Conservation (phyloP, 202 grass and related monocot genomes). For the Setaria italica region DNA sequence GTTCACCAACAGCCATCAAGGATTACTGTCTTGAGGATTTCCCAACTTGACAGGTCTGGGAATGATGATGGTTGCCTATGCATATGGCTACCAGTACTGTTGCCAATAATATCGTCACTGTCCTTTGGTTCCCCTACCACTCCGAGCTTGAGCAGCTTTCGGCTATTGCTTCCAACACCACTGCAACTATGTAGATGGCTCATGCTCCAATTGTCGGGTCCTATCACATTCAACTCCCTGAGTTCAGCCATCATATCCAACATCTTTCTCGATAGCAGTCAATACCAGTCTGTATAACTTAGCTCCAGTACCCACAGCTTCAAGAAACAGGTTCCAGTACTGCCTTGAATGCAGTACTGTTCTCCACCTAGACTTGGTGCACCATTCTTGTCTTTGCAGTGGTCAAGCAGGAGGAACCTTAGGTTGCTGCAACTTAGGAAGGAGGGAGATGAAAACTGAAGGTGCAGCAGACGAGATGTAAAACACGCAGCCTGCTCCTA, state of each 20-base stretch:
- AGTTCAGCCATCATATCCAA: conserved; percentile 3
- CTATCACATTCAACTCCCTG: conserved; percentile 29
- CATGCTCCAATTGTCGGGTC: neutral
- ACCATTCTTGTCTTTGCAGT: neutral
- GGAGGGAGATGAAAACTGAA: conserved; percentile 33
- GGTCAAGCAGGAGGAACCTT: conserved; percentile 21
- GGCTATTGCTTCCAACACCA: rapidly evolving
- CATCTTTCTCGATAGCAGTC: neutral
- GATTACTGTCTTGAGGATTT: neutral
- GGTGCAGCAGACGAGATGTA: neutral
- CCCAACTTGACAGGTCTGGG: neutral
- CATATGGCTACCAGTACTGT: neutral
- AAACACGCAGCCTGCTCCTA: neutral
- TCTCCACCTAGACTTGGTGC: neutral
- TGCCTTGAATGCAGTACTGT: rapidly evolving
- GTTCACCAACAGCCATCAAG: neutral
- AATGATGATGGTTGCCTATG: neutral
- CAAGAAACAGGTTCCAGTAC: neutral
- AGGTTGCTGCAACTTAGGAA: neutral
- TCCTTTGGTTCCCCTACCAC: neutral
- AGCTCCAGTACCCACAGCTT: conserved; percentile 29
- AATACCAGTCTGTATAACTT: neutral
- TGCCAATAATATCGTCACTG: neutral
- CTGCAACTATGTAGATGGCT: neutral
- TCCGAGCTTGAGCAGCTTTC: neutral